Evolutionary conservation across 2,329 filamentous ascomycete genomes (phyloP), one percentile per base, ranked within the genome.

Genomic region (Paecilomyces dactylethromorphus): DNA sequence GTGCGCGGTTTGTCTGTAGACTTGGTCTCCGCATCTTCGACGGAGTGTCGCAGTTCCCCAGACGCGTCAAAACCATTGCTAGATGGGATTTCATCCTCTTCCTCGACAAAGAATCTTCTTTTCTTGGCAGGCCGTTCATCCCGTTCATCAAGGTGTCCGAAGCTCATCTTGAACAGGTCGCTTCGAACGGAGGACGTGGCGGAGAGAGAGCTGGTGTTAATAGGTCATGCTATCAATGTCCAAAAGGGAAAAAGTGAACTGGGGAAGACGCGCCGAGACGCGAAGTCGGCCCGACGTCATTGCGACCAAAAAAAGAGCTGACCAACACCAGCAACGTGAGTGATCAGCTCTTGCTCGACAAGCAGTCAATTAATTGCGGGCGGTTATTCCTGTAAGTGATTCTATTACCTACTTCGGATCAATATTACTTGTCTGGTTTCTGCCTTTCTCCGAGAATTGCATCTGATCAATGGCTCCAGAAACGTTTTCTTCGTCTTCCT

Each of bases 41-140:
- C 6, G 29, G 21, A 53, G 51, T 8, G 15, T 21, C 39, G 39
- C 15, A n/a, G 39, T 45, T 21, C 39, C 10, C n/a, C 4, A 18
- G 39, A 45, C 39, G 39, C 39, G 24, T 57, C 56, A 22, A 54
- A 32, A 21, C 54, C 56, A 49, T 24, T 61, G 56, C 49, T 70
- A 63, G 51, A 64, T 54, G 53, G 60, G 66, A 10, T 66, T 58
- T 59, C 58, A 35, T 60, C 63, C 54, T 66, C 65, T 29, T 82
- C 79, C 52, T 86, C 82, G 15, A 80, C 76, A 64, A 88, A 87
- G 73, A 87, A 87, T 29, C 85, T 81, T 61, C 83, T 78, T 72
- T 85, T 86, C 72, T 88, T 88, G 24, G 73, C 71, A 3, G 85
- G 85, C 21, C 82, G 75, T 52, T 83, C 77, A 55, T 84, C 78